Conservation (phyloP, 129 eudicot genomes). For the Mikania micrantha region DNA sequence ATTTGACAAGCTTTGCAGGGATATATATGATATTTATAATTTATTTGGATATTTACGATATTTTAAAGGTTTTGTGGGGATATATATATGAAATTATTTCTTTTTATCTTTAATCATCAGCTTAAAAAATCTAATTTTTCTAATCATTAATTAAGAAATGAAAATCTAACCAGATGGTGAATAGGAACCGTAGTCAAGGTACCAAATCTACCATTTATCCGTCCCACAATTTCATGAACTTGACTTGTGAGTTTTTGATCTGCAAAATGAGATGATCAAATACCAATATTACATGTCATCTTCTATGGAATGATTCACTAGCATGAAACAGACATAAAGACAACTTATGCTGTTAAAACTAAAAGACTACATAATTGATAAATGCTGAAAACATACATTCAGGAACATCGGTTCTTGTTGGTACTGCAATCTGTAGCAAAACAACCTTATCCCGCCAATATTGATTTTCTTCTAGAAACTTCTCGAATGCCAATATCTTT, state of each 20-base stretch:
- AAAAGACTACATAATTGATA: conserved; percentile 15
- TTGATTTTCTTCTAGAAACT: conserved; percentile 86
- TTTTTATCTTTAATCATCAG: not conserved
- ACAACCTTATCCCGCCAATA: conserved; percentile 89
- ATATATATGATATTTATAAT: no score
- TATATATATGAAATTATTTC: no score
- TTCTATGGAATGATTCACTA: not conserved
- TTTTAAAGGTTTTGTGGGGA: no score
- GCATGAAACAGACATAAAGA: not conserved
- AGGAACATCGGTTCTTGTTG: conserved; percentile 95
- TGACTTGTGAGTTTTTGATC: conserved; percentile 98
- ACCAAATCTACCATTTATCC: conserved; percentile 94
- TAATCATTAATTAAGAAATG: not conserved
- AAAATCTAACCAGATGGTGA: conserved; percentile 81
- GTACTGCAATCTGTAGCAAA: conserved; percentile 93
- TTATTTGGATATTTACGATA: no score
- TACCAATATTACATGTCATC: conserved; percentile 9
- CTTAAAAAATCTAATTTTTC: not conserved
- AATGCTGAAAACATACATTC: conserved; percentile 57
- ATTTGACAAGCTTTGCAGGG: no score
- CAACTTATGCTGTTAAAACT: not conserved
- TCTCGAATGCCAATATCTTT: conserved; percentile 87
- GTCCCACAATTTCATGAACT: conserved; percentile 95
- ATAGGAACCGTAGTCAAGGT: conserved; percentile 75
- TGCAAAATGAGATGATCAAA: conserved; percentile 23